phyloP scores from a whole-genome alignment of 192 early-diverging fungal species.

The Coemansia sp. region DNA sequence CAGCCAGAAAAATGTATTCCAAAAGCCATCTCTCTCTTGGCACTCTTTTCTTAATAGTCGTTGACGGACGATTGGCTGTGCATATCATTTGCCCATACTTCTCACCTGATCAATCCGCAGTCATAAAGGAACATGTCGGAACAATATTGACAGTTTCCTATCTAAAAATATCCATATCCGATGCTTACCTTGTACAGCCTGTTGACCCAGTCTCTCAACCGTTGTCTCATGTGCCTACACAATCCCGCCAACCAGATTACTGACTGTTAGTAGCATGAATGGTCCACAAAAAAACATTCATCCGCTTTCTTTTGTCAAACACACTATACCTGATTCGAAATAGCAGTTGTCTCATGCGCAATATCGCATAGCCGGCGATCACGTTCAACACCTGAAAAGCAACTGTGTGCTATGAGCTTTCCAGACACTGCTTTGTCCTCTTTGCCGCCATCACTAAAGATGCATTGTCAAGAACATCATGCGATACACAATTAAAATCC shows the following conservation, averaged over 20 bases:
- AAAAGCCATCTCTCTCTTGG: too few species aligned
- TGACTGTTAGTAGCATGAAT: neutral
- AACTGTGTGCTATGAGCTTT: constrained; percentile 33
- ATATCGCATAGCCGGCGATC: constrained; percentile 17
- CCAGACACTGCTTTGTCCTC: constrained; percentile 13
- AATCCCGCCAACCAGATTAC: too few species aligned
- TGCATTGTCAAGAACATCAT: neutral
- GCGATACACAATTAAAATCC: constrained; percentile 2
- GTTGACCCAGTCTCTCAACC: constrained; percentile 11
- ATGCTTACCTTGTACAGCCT: constrained; percentile 33
- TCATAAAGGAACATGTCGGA: neutral
- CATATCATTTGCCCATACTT: neutral
- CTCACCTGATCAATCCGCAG: too few species aligned
- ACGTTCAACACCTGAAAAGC: constrained; percentile 22
- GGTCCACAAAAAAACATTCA: too few species aligned
- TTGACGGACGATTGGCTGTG: neutral
- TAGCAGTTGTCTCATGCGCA: constrained; percentile 7
- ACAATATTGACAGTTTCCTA: constrained; percentile 1
- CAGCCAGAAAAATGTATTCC: neutral
- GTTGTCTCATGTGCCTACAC: constrained; percentile 14
- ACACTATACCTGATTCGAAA: constrained; percentile 17
- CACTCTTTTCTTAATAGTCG: too few species aligned
- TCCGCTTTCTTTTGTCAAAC: too few species aligned
- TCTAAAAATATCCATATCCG: neutral
- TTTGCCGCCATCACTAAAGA: constrained; percentile 12